Evolutionary conservation across 1,284 basidiomycete genomes (phyloP).

Genomic region (Naganishia liquefaciens): DNA sequence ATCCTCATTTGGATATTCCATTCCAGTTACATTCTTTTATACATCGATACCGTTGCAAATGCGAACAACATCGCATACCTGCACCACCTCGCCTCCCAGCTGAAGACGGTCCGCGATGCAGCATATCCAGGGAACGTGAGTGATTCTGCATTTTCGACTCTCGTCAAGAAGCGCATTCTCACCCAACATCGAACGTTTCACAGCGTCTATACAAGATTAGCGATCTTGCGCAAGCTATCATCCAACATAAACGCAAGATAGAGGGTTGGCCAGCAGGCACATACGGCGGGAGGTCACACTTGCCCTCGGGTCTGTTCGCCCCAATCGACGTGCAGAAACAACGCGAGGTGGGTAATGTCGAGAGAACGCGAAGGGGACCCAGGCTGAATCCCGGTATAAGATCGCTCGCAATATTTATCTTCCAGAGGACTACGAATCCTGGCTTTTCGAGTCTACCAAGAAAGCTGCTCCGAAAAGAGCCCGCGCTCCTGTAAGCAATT

Average conservation of each 20-base stretch:
- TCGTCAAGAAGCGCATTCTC: neutral
- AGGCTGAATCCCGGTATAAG: constrained; percentile 18
- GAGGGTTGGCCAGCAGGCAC: constrained; percentile 75
- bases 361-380: too few species aligned
- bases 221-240: constrained; percentile 84
- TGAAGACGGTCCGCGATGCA: constrained; percentile 82
- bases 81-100: constrained; percentile 75
- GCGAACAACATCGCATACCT: constrained; percentile 79
- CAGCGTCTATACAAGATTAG: constrained; percentile 86
- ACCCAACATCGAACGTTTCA: neutral
- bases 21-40: constrained; percentile 82
- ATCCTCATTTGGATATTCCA: neutral
- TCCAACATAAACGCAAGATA: constrained; percentile 67
- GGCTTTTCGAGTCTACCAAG: constrained; percentile 20
- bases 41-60: constrained; percentile 72
- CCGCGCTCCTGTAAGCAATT: neutral
- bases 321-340: constrained; percentile 32
- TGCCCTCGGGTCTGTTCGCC: constrained; percentile 76
- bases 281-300: constrained; percentile 75
- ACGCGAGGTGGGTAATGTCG: constrained; percentile 1
- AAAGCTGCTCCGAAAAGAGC: constrained; percentile 14
- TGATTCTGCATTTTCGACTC: neutral
- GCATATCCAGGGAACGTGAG: constrained; percentile 30
- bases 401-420: constrained; percentile 42
- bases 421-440: constrained; percentile 36